Evolutionary conservation across 768 basidiomycete species (phyloP).

Genomic region (Calvatia gigantea): DNA sequence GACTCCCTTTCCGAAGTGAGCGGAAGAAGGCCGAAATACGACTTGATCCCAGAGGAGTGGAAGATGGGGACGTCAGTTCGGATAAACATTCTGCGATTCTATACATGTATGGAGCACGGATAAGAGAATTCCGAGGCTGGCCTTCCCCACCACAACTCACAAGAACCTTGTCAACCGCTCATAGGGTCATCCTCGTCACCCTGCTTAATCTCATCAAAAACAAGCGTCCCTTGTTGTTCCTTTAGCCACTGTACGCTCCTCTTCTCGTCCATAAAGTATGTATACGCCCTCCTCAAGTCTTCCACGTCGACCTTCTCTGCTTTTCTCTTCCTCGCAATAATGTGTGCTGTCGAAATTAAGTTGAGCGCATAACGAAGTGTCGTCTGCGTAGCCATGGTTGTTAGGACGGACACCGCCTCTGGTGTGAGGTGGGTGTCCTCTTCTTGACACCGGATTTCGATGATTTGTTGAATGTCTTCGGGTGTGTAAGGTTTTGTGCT

Average conservation of each 20-base stretch:
- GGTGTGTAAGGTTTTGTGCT: conserved; percentile 83
- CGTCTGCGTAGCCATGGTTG: conserved; percentile 84
- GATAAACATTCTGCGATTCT: too few relatives aligned
- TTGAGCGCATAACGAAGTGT: conserved; percentile 94
- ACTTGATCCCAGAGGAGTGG: too few relatives aligned
- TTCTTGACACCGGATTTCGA: conserved; percentile 92
- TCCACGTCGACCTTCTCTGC: conserved; percentile 77
- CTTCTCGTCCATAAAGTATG: conserved; percentile 92
- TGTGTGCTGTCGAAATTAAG: conserved; percentile 88
- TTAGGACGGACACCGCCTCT: conserved; percentile 75
- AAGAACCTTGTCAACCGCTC: not conserved
- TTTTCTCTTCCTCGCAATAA: conserved; percentile 83
- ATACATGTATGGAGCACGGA: too few relatives aligned
- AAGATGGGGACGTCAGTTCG: too few relatives aligned
- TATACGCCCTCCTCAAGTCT: conserved; percentile 82
- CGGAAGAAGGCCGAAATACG: too few relatives aligned
- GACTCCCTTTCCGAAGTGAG: too few relatives aligned
- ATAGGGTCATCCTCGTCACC: conserved; percentile 26
- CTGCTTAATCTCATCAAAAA: conserved; percentile 66
- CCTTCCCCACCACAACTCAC: not conserved
- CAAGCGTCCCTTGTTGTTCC: conserved; percentile 71
- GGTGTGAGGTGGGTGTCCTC: conserved; percentile 85
- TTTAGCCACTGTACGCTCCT: conserved; percentile 89
- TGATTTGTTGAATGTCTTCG: conserved; percentile 87
- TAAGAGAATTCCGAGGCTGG: too few relatives aligned